Percentiles rank a stretch among this genome's conserved stretches.
Evolutionary conservation across 768 basidiomycete species (phyloP).

Genomic region (Chalciporus sphaerocephalus): DNA sequence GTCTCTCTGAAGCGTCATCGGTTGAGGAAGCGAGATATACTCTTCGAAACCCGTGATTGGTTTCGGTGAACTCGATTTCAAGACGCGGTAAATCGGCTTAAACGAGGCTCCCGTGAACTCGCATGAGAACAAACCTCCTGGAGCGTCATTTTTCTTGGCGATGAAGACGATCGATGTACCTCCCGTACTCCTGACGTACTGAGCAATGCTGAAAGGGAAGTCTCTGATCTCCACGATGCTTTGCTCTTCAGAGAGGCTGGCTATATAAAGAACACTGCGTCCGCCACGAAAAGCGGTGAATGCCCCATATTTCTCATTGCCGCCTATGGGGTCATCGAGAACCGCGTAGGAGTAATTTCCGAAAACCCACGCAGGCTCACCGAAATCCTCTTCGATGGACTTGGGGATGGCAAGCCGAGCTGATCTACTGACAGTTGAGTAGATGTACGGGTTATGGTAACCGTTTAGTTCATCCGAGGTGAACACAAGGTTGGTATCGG

Average conservation of each 20-base stretch:
- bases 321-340: slow-evolving; percentile 31
- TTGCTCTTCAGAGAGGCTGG: slow-evolving; percentile 25
- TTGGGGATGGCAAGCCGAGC: slow-evolving; percentile 30
- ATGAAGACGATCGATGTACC: slow-evolving; percentile 30
- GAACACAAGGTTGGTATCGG: slow-evolving; percentile 54
- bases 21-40: slow-evolving; percentile 45
- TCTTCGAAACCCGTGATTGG: slow-evolving; percentile 11
- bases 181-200: slow-evolving; percentile 23
- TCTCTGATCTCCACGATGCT: slow-evolving; percentile 22
- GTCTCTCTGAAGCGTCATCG: slow-evolving; percentile 40
- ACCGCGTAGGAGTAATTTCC: slow-evolving; percentile 45
- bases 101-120: slow-evolving; percentile 24
- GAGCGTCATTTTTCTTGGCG: slow-evolving; percentile 31
- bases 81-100: slow-evolving; percentile 15
- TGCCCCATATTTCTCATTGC: slow-evolving; percentile 19
- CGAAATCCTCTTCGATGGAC: slow-evolving; percentile 53
- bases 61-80: slow-evolving; percentile 24
- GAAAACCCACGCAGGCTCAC: slow-evolving; percentile 52
- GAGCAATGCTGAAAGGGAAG: slow-evolving; percentile 33
- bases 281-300: slow-evolving; percentile 34
- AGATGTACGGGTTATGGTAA: slow-evolving; percentile 65
- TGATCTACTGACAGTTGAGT: slow-evolving; percentile 34
- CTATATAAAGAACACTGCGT: slow-evolving; percentile 33
- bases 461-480: slow-evolving; percentile 57
- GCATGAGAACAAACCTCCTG: slow-evolving; percentile 30